Percentiles rank a stretch among this genome's conserved stretches.
Evolutionary conservation across 2,329 filamentous ascomycete genomes (phyloP).

Genomic region (Geosmithia flava): DNA sequence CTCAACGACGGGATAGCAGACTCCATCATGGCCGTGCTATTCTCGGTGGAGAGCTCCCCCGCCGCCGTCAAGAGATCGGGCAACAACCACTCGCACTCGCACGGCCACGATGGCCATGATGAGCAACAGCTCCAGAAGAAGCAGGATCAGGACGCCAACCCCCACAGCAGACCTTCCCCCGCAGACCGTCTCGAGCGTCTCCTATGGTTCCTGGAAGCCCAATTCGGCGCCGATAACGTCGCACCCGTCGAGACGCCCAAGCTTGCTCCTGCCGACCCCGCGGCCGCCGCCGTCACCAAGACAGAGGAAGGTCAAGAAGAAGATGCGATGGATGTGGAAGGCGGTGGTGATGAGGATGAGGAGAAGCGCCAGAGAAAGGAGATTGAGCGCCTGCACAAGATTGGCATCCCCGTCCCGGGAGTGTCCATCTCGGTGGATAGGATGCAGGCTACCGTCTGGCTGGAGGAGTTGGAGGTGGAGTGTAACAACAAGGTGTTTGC

Average conservation of each 20-base stretch:
- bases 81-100: constrained; percentile 19
- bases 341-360: constrained; percentile 28
- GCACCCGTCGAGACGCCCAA: constrained; percentile 60
- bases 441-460: constrained; percentile 77
- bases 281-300: constrained; percentile 2
- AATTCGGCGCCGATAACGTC: constrained; percentile 80
- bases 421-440: constrained; percentile 81
- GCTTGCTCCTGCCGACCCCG: constrained; percentile 22
- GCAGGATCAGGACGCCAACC: constrained; percentile 36
- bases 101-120: constrained; percentile 17
- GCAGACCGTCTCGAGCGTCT: constrained; percentile 73
- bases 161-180: constrained; percentile 58
- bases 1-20: constrained; percentile 98
- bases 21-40: constrained; percentile 82
- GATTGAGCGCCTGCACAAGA: constrained; percentile 63
- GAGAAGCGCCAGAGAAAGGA: constrained; percentile 53
- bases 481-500: constrained; percentile 66
- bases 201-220: constrained; percentile 92
- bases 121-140: constrained; percentile 1
- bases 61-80: constrained; percentile 71
- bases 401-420: constrained; percentile 85
- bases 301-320: constrained; percentile 8
- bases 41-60: constrained; percentile 86
- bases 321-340: constrained; percentile 17
- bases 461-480: constrained; percentile 86